These are phyloP conservation scores for Prosopis cineraria DNA, from an alignment of 306 rosid genomes.

Conservation along the genomic window DNA sequence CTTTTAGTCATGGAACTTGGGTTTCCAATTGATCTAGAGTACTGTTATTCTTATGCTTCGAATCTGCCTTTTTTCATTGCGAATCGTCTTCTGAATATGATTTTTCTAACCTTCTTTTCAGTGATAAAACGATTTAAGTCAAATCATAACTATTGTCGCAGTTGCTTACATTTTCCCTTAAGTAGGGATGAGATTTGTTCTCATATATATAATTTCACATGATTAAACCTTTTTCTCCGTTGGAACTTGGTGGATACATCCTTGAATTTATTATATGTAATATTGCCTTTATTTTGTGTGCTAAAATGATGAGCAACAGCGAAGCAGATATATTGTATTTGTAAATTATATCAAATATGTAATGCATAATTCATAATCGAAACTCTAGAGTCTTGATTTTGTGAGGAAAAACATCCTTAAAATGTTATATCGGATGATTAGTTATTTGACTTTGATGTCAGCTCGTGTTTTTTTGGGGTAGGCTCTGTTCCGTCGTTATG, in stretches of 20 bases:
- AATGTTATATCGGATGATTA: neutral
- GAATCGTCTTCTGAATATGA: neutral
- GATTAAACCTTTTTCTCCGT: neutral
- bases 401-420: neutral
- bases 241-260: neutral
- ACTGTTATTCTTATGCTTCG: neutral
- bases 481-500: neutral
- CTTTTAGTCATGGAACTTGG: neutral
- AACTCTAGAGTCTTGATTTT: neutral
- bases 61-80: neutral
- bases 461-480: neutral
- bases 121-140: neutral
- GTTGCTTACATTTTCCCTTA: neutral
- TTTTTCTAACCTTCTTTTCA: neutral
- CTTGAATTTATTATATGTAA: neutral
- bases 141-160: constrained; percentile 10
- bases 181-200: neutral
- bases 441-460: neutral
- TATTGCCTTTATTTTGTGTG: neutral
- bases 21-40: neutral
- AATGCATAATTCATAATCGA: neutral
- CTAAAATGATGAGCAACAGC: neutral
- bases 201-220: neutral
- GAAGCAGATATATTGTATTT: neutral
- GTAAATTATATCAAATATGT: neutral